phyloP scores from a whole-genome alignment of 345 rosid species.

The Bruguiera sexangula region DNA sequence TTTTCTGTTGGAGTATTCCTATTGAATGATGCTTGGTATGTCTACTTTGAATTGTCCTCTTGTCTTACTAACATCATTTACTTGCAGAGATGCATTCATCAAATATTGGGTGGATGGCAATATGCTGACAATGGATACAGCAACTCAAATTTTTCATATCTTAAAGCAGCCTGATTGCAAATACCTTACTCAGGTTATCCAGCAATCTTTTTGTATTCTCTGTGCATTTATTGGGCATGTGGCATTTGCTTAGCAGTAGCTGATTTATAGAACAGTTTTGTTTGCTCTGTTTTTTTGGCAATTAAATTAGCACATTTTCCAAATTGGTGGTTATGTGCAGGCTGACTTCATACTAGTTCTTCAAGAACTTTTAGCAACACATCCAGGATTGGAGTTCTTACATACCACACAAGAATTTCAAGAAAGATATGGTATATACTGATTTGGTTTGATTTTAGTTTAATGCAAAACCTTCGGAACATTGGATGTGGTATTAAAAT shows the following conservation, averaged over 20 bases:
- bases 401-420: conserved; percentile 73
- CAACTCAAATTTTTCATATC: conserved; percentile 60
- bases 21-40: conserved; percentile 1
- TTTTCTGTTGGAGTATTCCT: neutral
- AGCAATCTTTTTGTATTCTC: conserved; percentile 2
- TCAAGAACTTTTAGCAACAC: conserved; percentile 70
- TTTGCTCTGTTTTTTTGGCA: neutral
- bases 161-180: conserved; percentile 65
- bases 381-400: conserved; percentile 83
- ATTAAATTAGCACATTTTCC: neutral
- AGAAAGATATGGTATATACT: conserved; percentile 79
- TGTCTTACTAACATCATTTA: conserved; percentile 11
- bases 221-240: neutral
- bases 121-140: conserved; percentile 64
- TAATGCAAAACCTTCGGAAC: neutral
- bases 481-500: neutral
- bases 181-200: conserved; percentile 71
- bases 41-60: neutral
- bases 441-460: neutral
- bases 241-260: conserved; percentile 8
- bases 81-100: conserved; percentile 62
- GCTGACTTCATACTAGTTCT: conserved; percentile 78
- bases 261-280: neutral
- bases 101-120: conserved; percentile 72
- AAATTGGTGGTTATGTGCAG: conserved; percentile 35